Percentiles rank a stretch among this genome's conserved stretches.
phyloP scores from a whole-genome alignment of 345 rosid genomes.

The Salix brachista region DNA sequence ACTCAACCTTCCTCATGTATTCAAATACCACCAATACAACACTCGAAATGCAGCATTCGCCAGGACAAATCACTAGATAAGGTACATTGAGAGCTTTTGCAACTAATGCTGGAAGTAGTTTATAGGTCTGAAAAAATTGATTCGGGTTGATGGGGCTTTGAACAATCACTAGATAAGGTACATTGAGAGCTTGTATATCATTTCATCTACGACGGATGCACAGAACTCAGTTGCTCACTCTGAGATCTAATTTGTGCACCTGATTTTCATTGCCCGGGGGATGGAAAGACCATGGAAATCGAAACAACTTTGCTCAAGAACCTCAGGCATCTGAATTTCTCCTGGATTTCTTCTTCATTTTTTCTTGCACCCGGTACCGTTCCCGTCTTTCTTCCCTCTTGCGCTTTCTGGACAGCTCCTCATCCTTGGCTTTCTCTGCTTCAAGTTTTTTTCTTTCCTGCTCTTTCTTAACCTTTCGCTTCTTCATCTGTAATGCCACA shows the following conservation, averaged over 20 bases:
- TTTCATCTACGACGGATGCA: too few species aligned
- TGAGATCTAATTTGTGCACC: too few species aligned
- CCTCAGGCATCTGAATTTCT: constrained; percentile 29
- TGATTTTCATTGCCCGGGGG: not conserved
- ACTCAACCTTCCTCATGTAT: too few species aligned
- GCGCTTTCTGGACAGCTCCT: constrained; percentile 56
- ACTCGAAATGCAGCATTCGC: too few species aligned
- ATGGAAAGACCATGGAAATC: not conserved
- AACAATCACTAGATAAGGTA: too few species aligned
- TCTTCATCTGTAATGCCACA: constrained; percentile 48
- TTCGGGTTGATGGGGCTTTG: too few species aligned
- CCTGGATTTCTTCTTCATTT: constrained; percentile 49
- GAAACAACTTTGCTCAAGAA: not conserved
- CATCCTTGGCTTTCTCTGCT: constrained; percentile 68
- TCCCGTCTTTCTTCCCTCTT: constrained; percentile 74
- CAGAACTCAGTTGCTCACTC: too few species aligned
- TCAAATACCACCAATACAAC: too few species aligned
- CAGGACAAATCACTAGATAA: too few species aligned
- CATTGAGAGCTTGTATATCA: too few species aligned
- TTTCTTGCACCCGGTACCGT: constrained; percentile 65
- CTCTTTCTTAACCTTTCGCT: constrained; percentile 53
- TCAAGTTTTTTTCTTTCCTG: constrained; percentile 52
- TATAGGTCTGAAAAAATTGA: too few species aligned
- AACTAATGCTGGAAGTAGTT: not conserved
- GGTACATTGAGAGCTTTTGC: too few species aligned